A percentile compares a stretch with the other conserved stretches of the same genome.
phyloP scores from a whole-genome alignment of 306 rosid genomes.

The Glycyrrhiza uralensis region DNA sequence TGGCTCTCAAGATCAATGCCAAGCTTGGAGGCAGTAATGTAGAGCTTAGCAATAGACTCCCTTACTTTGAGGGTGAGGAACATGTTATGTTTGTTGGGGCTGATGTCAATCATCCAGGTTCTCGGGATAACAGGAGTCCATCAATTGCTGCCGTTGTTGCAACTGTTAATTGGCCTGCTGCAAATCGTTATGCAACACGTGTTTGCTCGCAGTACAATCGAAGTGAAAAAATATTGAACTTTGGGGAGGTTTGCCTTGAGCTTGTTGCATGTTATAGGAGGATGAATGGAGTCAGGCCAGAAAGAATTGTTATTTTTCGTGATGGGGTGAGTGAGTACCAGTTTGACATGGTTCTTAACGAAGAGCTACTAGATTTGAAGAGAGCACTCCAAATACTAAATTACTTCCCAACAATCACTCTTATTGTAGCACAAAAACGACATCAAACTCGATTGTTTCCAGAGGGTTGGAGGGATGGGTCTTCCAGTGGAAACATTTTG shows the following conservation, averaged over 20 bases:
- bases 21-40: slow-evolving; percentile 91
- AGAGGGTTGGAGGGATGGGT: slow-evolving; percentile 39
- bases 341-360: slow-evolving; percentile 84
- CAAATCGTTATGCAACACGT: slow-evolving; percentile 73
- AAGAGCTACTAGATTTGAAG: slow-evolving; percentile 60
- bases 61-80: slow-evolving; percentile 39
- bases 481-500: slow-evolving; percentile 40
- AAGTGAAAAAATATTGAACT: slow-evolving; percentile 48
- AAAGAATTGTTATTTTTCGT: slow-evolving; percentile 58
- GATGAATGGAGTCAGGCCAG: slow-evolving; percentile 48
- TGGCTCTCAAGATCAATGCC: slow-evolving; percentile 78
- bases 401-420: slow-evolving; percentile 57
- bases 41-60: slow-evolving; percentile 53
- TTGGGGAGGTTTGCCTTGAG: slow-evolving; percentile 62
- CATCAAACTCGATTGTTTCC: slow-evolving; percentile 72
- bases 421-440: slow-evolving; percentile 74
- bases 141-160: slow-evolving; percentile 81
- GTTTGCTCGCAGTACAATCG: slow-evolving; percentile 54
- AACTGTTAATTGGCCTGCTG: slow-evolving; percentile 84
- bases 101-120: slow-evolving; percentile 80
- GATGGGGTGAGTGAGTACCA: slow-evolving; percentile 82
- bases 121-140: slow-evolving; percentile 44
- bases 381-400: slow-evolving; percentile 26
- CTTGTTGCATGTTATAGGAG: slow-evolving; percentile 51
- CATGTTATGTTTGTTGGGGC: slow-evolving; percentile 84